A percentile compares a stretch with the other conserved stretches of the same genome.
Evolutionary conservation across 768 basidiomycete species (phyloP).

Genomic region (Tylopilus subfusipes): DNA sequence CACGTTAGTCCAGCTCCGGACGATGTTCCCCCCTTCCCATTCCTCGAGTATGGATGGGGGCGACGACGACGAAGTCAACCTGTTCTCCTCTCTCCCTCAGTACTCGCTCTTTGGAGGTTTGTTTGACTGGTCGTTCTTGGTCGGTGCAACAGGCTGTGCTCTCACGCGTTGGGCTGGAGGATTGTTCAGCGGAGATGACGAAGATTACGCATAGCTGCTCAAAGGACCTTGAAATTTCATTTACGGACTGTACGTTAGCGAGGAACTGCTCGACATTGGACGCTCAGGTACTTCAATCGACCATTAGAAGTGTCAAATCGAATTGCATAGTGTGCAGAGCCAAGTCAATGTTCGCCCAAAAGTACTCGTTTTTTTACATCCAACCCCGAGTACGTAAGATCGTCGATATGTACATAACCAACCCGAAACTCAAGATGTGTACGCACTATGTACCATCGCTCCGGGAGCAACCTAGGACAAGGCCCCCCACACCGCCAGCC

Average conservation of each 20-base stretch:
- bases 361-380: not conserved
- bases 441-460: not conserved
- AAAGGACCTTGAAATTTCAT: not conserved
- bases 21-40: constrained; percentile 66
- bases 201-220: constrained; percentile 9
- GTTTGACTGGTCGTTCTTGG: constrained; percentile 71
- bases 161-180: constrained; percentile 54
- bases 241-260: constrained; percentile 11
- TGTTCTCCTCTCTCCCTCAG: constrained; percentile 70
- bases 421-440: not conserved
- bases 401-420: constrained; percentile 13
- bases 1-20: constrained; percentile 77
- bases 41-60: constrained; percentile 11
- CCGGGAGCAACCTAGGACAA: constrained; percentile 37
- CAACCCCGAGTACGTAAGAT: not conserved
- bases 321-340: not conserved
- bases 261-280: not conserved
- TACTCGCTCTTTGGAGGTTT: constrained; percentile 71
- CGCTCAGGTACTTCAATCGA: not conserved
- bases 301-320: not conserved
- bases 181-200: constrained; percentile 19
- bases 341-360: not conserved
- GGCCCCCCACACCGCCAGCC: constrained; percentile 69
- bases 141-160: constrained; percentile 49
- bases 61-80: constrained; percentile 35